phyloP scores from a whole-genome alignment of 1,284 basidiomycete species.

The Fomitopsis schrenkii region DNA sequence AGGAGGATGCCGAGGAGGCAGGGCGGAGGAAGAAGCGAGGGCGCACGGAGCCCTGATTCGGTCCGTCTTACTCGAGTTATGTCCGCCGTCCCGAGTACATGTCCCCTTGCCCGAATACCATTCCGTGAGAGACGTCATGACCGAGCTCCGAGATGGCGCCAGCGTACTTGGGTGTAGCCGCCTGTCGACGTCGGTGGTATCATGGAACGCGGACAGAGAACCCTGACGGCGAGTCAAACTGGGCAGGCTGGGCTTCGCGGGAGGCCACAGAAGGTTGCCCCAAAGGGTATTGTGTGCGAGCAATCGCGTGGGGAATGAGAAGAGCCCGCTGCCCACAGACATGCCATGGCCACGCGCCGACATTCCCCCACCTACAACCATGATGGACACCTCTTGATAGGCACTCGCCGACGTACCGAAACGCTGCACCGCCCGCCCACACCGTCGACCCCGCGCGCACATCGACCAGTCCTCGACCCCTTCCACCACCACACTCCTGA shows the following conservation, averaged over 20 bases:
- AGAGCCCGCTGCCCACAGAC: neutral
- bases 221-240: neutral
- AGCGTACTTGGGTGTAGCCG: too few relatives aligned
- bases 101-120: too few relatives aligned
- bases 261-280: neutral
- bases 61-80: neutral
- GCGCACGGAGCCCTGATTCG: slow-evolving; percentile 11
- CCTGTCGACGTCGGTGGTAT: neutral
- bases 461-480: too few relatives aligned
- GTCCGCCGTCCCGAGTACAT: too few relatives aligned
- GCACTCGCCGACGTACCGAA: neutral
- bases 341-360: neutral
- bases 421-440: neutral
- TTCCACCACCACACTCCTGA: too few relatives aligned
- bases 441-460: too few relatives aligned
- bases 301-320: neutral
- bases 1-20: slow-evolving; percentile 6
- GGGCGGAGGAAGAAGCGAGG: slow-evolving; percentile 22
- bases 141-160: too few relatives aligned
- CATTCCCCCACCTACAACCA: neutral
- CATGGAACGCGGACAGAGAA: neutral
- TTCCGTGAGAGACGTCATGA: too few relatives aligned
- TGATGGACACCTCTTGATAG: neutral
- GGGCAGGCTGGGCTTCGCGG: neutral
- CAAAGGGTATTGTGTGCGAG: neutral